A percentile compares a stretch with the other conserved stretches of the same genome.
Conservation (phyloP, 345 rosid genomes). For the Lepidium sativum region DNA sequence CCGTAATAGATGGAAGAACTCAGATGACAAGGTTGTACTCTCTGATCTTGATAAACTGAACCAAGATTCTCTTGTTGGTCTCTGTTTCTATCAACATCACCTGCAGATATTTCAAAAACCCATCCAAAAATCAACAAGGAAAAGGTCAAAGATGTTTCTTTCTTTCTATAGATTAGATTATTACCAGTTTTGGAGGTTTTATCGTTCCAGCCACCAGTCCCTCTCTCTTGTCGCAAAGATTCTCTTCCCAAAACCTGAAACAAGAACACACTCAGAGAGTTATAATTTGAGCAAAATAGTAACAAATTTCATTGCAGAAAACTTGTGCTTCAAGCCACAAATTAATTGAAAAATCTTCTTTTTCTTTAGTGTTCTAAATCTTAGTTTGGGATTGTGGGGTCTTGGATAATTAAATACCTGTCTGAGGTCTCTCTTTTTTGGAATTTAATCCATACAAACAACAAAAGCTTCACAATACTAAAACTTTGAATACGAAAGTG, state of each 20-base stretch:
- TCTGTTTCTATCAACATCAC: conserved; percentile 23
- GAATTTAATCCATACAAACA: not conserved
- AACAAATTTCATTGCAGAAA: not conserved
- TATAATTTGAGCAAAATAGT: not conserved
- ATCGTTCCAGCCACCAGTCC: conserved; percentile 32
- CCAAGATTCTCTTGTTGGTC: conserved; percentile 28
- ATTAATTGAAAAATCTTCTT: not conserved
- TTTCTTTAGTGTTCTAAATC: not conserved
- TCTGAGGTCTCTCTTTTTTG: not conserved
- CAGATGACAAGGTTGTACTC: conserved; percentile 57
- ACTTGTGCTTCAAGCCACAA: conserved; percentile 17
- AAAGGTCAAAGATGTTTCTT: not conserved
- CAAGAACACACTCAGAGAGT: not conserved
- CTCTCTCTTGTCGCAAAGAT: conserved; percentile 36
- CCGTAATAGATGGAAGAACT: conserved; percentile 86
- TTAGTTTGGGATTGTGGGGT: conserved; percentile 15
- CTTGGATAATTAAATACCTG: not conserved
- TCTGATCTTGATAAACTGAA: conserved; percentile 47
- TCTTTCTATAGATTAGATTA: not conserved
- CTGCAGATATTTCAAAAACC: conserved; percentile 15
- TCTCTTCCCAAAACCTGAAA: conserved; percentile 54
- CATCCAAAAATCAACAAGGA: not conserved
- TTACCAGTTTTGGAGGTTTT: conserved; percentile 34
- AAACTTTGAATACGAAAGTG: no score
- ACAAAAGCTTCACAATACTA: no score